Base-by-base conservation (phyloP, 2,329 filamentous ascomycete species). In the Aplosporella prunicola region DNA sequence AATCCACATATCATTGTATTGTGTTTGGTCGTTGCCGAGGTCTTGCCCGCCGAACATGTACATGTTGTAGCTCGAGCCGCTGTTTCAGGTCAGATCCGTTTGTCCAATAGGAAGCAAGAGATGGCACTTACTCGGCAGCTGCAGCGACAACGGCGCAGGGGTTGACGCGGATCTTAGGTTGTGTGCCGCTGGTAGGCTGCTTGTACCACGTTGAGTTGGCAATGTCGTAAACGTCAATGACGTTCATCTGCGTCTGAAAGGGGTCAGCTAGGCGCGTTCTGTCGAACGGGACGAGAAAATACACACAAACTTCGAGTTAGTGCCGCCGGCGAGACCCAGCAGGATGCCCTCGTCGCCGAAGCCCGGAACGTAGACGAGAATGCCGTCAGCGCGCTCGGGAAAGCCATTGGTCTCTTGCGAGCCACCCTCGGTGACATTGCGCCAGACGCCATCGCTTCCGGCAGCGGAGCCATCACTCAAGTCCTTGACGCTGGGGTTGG, bases 41-140 rank as follows among this genome's bases (percentile, higher is more conserved):
- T 82, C 82, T 52, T 87, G 82, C 0, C 82, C 82, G 9, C 80
- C 82, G 51, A 81, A 87, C 61, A 87, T 72, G 59, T 87, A 85
- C 29, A 88, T 70, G 51, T 87, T 82, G 52, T 84, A 83, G 18
- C 76, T 82, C 13, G 77, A 80, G 7, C 80, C 81, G 50, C 66
- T 67, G 8, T 43, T 42, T 11, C 2, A 15, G 6, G 10, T 26
- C 15, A 41, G 48, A 39, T 35, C 18, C 28, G 31, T 29, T 32
- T 28, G 6, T 18, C 6, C 2, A 36, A 25, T 17, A 31, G 15
- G 17, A 15, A 13, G 5, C 31, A n/a, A 11, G 13, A 18, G 15
- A 8, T 14, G 13, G 5, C 20, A 42, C 57, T 46, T 52, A 62
- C 58, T 84, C 80, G 5, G 80, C 72, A 10, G 83, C 78, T 0